These are phyloP conservation scores for Draba incana DNA, from an alignment of 345 rosid genomes.

Conservation along the genomic window DNA sequence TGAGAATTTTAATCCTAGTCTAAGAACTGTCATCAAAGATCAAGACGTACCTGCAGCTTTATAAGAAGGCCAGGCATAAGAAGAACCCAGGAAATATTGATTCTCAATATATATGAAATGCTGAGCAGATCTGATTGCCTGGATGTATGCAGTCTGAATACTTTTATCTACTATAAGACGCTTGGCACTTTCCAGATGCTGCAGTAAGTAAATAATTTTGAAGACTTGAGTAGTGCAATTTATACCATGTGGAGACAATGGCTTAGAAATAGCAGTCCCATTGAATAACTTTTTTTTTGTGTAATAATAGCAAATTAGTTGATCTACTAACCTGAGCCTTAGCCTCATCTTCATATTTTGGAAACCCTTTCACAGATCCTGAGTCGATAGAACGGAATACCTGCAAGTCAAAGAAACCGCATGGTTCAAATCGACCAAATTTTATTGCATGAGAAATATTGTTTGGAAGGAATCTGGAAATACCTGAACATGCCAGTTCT, in stretches of 20 bases:
- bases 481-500: constrained; percentile 94
- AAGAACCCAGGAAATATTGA: constrained; percentile 97
- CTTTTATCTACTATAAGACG: constrained; percentile 79
- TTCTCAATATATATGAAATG: constrained; percentile 95
- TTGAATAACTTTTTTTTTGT: constrained; percentile 8
- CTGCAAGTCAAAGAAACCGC: constrained; percentile 44
- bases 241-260: constrained; percentile 6
- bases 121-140: constrained; percentile 97
- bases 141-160: constrained; percentile 93
- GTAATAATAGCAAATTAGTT: constrained; percentile 25
- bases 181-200: constrained; percentile 78
- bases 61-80: constrained; percentile 93
- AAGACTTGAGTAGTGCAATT: constrained; percentile 21
- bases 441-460: not conserved
- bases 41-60: constrained; percentile 70
- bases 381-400: constrained; percentile 86
- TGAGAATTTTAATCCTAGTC: constrained; percentile 20
- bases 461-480: constrained; percentile 15
- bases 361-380: constrained; percentile 85
- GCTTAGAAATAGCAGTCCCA: constrained; percentile 8
- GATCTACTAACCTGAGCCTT: constrained; percentile 52
- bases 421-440: constrained; percentile 12
- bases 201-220: constrained; percentile 41
- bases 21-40: constrained; percentile 17
- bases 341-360: constrained; percentile 50